Base-by-base conservation (phyloP, 768 basidiomycete genomes). In the Mycena polygramma region DNA sequence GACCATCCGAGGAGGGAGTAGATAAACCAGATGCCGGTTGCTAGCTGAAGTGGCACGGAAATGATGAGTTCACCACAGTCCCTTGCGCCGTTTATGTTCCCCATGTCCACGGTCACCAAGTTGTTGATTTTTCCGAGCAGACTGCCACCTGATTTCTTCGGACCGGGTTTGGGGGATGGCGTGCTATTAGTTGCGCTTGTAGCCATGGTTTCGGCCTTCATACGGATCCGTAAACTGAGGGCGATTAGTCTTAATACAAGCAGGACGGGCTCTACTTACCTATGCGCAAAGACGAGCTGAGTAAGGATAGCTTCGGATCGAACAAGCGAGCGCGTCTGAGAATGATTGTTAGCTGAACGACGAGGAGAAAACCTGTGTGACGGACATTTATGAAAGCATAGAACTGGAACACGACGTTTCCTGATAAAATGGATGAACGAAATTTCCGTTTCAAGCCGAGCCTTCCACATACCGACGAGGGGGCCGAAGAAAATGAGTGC, bases 91-190 rank as follows among this genome's bases (percentile, higher is more conserved):
- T 14, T 39, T 69, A 43, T 36, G 53, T 39, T 20, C 36, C 74
- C 52, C 9, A 71, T 19, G 78, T 94, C 93, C 1, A 90, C 89
- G 8, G 92, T 89, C 37, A 93, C 87, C 9, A 94, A 79, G 63
- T 93, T 94, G 78, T 92, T 94, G 76, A 94, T 90, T 75, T 88
- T 92, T 13, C 94, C 93, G 37, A 90, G 86, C n/a, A 93, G 78
- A 75, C 90, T 89, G 7, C 80, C 64, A 9, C 49, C 68, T 24
- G 60, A 45, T 26, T 75, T 75, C 48, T 49, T 49, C 6, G 20
- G 20, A n/a, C 60, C 55, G 39, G 54, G 45, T 35, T 63, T 61
- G 13, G 48, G 7, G 37, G 59, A 37, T 46, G 26, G 51, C 17
- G 62, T 66, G 39, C 57, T 13, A 11, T n/a, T 14, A 22, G 48